Base-by-base conservation (phyloP, 2,329 filamentous ascomycete genomes). In the Fusarium liriodendri region DNA sequence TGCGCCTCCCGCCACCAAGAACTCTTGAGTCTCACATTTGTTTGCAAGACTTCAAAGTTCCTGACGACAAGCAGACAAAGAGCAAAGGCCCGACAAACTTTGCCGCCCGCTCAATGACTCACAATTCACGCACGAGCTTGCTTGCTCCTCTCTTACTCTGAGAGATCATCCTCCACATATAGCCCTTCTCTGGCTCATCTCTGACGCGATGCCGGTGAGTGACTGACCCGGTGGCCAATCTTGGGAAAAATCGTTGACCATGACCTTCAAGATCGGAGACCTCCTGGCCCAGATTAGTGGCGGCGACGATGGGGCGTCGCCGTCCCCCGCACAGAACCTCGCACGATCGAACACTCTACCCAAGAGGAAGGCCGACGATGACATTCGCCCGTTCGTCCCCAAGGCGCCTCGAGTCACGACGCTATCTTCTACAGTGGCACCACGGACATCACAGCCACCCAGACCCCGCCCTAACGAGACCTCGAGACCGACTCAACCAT, bases 281-380 rank as follows among this genome's bases (percentile, higher is more conserved):
- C 77, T 83, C 59, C 75, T 83, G 37, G 90, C 89, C 74, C 88
- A 90, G 79, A 92, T 92, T 74, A 89, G 85, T 73, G 90, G 85
- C 72, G 90, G 86, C 71, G 85, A 87, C 61, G 85, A 87, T 62
- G 72, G 69, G 79, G 82, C 85, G 76, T 76, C 86, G 16, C 76
- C 79, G 52, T 76, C 77, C 59, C 67, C 83, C 50, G 74, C 83
- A 18, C 76, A 83, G 9, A 77, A 79, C 37, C 69, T 79, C 18
- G 68, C 71, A 22, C 78, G 79, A 64, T 67, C 77, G 7, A 77
- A 69, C 35, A 70, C 77, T 14, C 62, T 81, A 32, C 80, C 84
- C 40, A 92, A 92, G 81, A 87, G 90, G 73, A 92, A 91, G 78
- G 87, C 89, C 58, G 87, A 88, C 38, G 84, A 87, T 68, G 87